These are phyloP conservation scores for Vitellaria paradoxa DNA, from an alignment of 179 eudicot species.

Conservation along the genomic window DNA sequence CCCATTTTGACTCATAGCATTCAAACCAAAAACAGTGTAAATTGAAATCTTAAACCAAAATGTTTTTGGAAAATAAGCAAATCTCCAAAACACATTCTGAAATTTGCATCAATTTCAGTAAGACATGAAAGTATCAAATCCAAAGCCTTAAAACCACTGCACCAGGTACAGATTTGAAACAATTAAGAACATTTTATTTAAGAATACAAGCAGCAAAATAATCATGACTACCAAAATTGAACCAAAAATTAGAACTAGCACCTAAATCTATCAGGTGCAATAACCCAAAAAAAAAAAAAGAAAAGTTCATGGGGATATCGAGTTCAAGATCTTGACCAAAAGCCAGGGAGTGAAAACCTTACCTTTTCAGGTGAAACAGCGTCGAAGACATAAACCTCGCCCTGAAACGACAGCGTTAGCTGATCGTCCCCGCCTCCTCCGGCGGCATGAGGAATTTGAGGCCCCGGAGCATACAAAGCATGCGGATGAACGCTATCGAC, in stretches of 20 bases:
- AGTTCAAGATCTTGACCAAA: too few relatives aligned
- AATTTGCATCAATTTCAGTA: too few relatives aligned
- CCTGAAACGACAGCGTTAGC: slow-evolving; percentile 59
- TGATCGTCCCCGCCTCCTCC: slow-evolving; percentile 39
- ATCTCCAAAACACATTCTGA: too few relatives aligned
- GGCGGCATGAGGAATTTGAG: slow-evolving; percentile 20
- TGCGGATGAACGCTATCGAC: slow-evolving; percentile 20
- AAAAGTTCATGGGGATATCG: too few relatives aligned
- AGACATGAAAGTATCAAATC: background rate
- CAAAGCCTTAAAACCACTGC: background rate
- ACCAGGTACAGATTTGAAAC: slow-evolving; percentile 1
- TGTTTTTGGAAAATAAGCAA: background rate
- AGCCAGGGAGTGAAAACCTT: background rate
- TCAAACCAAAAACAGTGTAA: slow-evolving; percentile 1
- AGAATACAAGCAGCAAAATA: background rate
- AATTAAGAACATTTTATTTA: too few relatives aligned
- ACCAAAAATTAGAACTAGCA: background rate
- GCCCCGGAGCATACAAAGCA: slow-evolving; percentile 24
- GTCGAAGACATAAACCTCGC: slow-evolving; percentile 55
- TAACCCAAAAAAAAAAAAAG: background rate
- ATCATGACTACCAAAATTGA: background rate
- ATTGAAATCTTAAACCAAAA: background rate
- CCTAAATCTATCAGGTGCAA: background rate
- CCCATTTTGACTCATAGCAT: background rate
- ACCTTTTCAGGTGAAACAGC: slow-evolving; percentile 61